A percentile compares a stretch with the other conserved stretches of the same genome.
These are phyloP conservation scores for Coemansia sp. DNA, from an alignment of 192 early-diverging fungal genomes.

Conservation along the genomic window DNA sequence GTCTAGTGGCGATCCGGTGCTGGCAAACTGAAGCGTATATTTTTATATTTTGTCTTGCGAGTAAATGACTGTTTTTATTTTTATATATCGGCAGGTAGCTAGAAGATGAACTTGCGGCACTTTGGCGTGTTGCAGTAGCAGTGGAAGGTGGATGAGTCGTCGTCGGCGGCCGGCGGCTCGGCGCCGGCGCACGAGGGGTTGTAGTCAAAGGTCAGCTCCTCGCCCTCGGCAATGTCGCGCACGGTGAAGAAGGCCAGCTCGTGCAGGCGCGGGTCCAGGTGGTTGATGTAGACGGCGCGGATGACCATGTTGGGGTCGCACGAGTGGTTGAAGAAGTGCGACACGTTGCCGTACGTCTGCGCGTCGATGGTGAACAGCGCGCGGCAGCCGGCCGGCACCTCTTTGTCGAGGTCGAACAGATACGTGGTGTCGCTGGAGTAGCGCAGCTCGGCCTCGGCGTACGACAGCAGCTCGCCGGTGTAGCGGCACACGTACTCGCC, in stretches of 20 bases:
- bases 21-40: neutral
- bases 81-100: no score
- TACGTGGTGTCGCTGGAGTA: constrained; percentile 29
- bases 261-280: constrained; percentile 72
- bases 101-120: constrained; percentile 27
- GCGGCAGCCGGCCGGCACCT: constrained; percentile 78
- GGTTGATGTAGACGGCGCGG: constrained; percentile 56
- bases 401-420: constrained; percentile 72
- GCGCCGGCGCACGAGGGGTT: constrained; percentile 54
- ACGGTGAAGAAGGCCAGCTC: constrained; percentile 93
- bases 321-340: constrained; percentile 97
- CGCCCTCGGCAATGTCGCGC: constrained; percentile 61
- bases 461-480: constrained; percentile 89
- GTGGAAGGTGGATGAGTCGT: constrained; percentile 10
- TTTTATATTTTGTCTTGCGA: neutral
- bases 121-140: constrained; percentile 20
- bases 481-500: constrained; percentile 94
- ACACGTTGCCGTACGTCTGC: constrained; percentile 81
- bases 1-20: constrained; percentile 2
- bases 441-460: constrained; percentile 67
- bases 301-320: constrained; percentile 84
- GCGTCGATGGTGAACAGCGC: constrained; percentile 92
- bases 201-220: constrained; percentile 97
- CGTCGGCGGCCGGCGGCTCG: neutral
- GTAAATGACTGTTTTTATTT: neutral